phyloP scores from a whole-genome alignment of 805 yeast species.

The Hemisphaericaspora nanyangensis region DNA sequence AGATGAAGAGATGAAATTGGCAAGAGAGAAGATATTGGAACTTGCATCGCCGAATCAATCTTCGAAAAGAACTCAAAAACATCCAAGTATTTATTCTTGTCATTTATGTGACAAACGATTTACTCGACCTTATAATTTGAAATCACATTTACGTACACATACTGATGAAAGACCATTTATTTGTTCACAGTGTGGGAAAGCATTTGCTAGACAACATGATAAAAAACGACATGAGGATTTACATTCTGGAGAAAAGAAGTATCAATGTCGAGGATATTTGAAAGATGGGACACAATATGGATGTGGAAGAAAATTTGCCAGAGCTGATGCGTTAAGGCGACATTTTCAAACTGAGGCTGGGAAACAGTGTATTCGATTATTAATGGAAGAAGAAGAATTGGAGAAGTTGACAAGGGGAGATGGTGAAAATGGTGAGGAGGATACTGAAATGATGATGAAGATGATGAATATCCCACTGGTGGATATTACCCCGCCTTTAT shows the following conservation, averaged over 20 bases:
- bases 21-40: conserved; percentile 59
- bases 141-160: conserved; percentile 88
- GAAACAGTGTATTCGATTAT: conserved; percentile 35
- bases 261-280: conserved; percentile 64
- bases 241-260: conserved; percentile 73
- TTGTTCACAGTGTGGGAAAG: conserved; percentile 72
- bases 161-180: conserved; percentile 78
- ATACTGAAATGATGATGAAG: neutral
- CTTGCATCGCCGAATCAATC: conserved; percentile 56
- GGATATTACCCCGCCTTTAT: conserved; percentile 36
- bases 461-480: conserved; percentile 23
- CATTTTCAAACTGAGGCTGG: conserved; percentile 48
- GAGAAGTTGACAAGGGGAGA: conserved; percentile 17
- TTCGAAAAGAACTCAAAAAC: conserved; percentile 58
- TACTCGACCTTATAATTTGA: conserved; percentile 89
- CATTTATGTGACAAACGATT: conserved; percentile 80
- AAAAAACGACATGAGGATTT: conserved; percentile 47
- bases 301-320: conserved; percentile 43
- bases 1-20: conserved; percentile 24
- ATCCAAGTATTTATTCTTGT: conserved; percentile 75
- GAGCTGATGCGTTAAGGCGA: conserved; percentile 44
- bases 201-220: conserved; percentile 54
- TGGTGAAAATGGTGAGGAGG: conserved; percentile 29
- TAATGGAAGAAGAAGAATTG: conserved; percentile 39
- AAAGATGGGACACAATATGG: conserved; percentile 51